phyloP scores from a whole-genome alignment of 352 stramenopile genomes.

The Phytophthora uliginosa region DNA sequence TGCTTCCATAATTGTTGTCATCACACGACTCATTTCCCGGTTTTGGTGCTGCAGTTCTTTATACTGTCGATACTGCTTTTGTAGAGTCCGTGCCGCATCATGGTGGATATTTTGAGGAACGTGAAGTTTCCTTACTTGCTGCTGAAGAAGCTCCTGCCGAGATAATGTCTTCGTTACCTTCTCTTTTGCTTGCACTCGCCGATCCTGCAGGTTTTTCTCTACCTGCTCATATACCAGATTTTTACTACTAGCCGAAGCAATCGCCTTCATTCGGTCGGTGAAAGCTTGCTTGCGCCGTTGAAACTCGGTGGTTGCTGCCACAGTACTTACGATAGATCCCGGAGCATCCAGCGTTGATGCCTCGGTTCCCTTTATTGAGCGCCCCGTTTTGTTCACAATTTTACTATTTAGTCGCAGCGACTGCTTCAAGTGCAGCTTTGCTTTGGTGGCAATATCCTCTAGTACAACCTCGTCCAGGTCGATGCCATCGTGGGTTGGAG shows the following conservation, averaged over 20 bases:
- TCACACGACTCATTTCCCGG: constrained; percentile 6
- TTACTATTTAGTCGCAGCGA: neutral
- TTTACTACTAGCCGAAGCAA: constrained; percentile 69
- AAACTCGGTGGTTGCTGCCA: constrained; percentile 62
- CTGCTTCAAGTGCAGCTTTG: constrained; percentile 9
- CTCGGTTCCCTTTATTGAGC: neutral
- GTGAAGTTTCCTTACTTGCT: constrained; percentile 46
- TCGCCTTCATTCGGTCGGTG: constrained; percentile 78
- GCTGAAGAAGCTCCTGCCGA: constrained; percentile 29
- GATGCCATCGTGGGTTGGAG: constrained; percentile 5
- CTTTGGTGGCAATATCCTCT: constrained; percentile 10
- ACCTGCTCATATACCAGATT: constrained; percentile 83
- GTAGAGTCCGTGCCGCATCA: constrained; percentile 52
- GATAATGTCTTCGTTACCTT: constrained; percentile 2
- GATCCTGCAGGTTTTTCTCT: constrained; percentile 55
- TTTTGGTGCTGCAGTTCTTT: constrained; percentile 38
- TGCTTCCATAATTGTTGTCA: constrained; percentile 39
- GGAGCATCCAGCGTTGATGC: neutral
- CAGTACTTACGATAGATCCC: neutral
- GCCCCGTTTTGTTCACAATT: neutral
- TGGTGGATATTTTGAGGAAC: constrained; percentile 47
- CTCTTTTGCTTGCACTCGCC: constrained; percentile 23
- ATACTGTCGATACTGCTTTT: constrained; percentile 52
- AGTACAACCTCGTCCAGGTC: constrained; percentile 49
- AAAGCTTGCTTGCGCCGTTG: constrained; percentile 79